phyloP scores from a whole-genome alignment of 1,284 basidiomycete species.

The Leccinum fallax region DNA sequence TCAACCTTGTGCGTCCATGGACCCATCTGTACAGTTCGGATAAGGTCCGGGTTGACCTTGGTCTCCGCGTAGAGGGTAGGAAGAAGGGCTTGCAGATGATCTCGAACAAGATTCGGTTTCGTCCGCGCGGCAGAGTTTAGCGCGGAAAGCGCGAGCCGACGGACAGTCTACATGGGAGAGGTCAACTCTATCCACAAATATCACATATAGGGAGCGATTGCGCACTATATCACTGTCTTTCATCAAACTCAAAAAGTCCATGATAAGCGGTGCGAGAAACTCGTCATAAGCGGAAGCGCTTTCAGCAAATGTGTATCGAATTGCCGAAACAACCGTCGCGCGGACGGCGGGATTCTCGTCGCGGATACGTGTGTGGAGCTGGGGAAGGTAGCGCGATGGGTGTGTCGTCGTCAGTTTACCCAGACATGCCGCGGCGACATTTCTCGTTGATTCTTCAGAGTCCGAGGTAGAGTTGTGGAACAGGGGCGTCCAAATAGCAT shows the following conservation, averaged over 20 bases:
- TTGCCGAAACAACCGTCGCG: constrained; percentile 90
- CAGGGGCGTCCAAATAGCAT: constrained; percentile 87
- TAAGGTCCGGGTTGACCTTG: constrained; percentile 75
- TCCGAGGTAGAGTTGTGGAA: constrained; percentile 80
- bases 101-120: constrained; percentile 89
- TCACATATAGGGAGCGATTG: background rate
- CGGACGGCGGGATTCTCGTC: constrained; percentile 73
- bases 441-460: constrained; percentile 89
- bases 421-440: constrained; percentile 95
- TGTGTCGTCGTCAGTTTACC: constrained; percentile 94
- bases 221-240: constrained; percentile 82
- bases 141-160: constrained; percentile 83
- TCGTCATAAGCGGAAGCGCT: constrained; percentile 85
- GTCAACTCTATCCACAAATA: constrained; percentile 4
- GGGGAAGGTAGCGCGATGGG: constrained; percentile 85
- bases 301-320: constrained; percentile 95
- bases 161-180: constrained; percentile 65
- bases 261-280: constrained; percentile 80
- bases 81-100: constrained; percentile 77
- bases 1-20: constrained; percentile 97
- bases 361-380: constrained; percentile 83
- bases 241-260: constrained; percentile 91
- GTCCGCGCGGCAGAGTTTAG: constrained; percentile 94
- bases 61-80: constrained; percentile 90
- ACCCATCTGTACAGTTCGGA: constrained; percentile 96